Conservation (phyloP, 352 stramenopile genomes). For the Pythium volutum region DNA sequence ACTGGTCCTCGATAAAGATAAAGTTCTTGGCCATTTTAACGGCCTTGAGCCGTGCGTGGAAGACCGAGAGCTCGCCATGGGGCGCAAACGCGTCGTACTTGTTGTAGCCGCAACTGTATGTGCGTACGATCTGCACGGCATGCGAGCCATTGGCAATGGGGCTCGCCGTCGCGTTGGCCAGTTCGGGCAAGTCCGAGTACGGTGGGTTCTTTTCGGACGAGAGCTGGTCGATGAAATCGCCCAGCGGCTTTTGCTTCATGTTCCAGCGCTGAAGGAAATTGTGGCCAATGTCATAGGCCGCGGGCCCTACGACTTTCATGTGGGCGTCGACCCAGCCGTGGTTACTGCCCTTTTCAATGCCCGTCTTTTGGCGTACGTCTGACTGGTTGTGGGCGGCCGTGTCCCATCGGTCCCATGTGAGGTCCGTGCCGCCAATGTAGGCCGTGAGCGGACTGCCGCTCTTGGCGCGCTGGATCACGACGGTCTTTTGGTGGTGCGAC, state of each 20-base stretch:
- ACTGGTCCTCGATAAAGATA: slow-evolving; percentile 51
- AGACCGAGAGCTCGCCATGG: slow-evolving; percentile 32
- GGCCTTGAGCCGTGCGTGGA: slow-evolving; percentile 34
- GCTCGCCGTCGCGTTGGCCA: neutral
- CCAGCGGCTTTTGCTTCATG: slow-evolving; percentile 29
- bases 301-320: slow-evolving; percentile 41
- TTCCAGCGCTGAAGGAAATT: slow-evolving; percentile 69
- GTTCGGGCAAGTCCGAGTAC: slow-evolving; percentile 15
- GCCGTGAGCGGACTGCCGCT: slow-evolving; percentile 42
- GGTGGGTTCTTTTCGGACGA: slow-evolving; percentile 46
- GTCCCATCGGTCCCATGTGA: slow-evolving; percentile 63
- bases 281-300: slow-evolving; percentile 39
- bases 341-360: slow-evolving; percentile 26
- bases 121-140: slow-evolving; percentile 36
- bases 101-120: slow-evolving; percentile 39
- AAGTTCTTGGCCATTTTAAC: slow-evolving; percentile 37
- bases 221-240: slow-evolving; percentile 31
- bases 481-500: slow-evolving; percentile 51
- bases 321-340: slow-evolving; percentile 59
- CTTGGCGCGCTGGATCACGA: slow-evolving; percentile 35
- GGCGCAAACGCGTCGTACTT: slow-evolving; percentile 31
- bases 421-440: slow-evolving; percentile 55
- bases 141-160: neutral
- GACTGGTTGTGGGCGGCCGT: slow-evolving; percentile 51
- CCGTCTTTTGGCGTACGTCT: slow-evolving; percentile 27